Evolutionary conservation across 1,284 basidiomycete species (phyloP), one percentile per base, ranked within the genome.

Genomic region (Gomphus bonarii): DNA sequence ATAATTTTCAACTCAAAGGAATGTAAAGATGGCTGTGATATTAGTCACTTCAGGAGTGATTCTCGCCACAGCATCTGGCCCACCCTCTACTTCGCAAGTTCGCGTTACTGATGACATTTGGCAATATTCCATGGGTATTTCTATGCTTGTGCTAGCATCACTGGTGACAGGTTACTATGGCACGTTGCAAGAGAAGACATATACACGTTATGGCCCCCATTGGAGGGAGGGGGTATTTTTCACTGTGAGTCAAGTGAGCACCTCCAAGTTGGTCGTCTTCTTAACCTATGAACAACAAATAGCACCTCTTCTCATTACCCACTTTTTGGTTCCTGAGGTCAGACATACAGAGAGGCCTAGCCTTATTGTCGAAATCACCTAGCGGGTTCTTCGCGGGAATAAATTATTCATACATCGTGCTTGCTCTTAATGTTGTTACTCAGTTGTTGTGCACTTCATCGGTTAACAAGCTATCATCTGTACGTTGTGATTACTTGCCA

Each of bases 191-290:
- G 91, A 95, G 67, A 73, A 73, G 52, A 92, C 91, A 2, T 95
- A 90, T 65, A 73, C 70, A 47, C 76, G 71, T 54, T 84, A 85
- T 62, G 84, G 84, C 3, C 82, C 84, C 0, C 84, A 81, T 64
- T 95, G 92, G 92, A 81, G 80, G 63, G 92, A 95, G 70, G 85
- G 83, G 5, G 76, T 95, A 1, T 95, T 95, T 68, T 95, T 94
- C 64, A 86, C 82, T 38, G 85, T 86, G 64, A 55, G 72, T 59
- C 3, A 11, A 16, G 1, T 46, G 14, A 55, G 35, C 38, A 1
- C 38, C 5, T 49, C 12, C 1, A 28, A 16, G 43, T 40, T 9
- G 2, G 31, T 28, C 12, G 9, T 43, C 20, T n/a, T 9, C 53
- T 49, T 40, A 22, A 44, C 31, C 35, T 11, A 42, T 52, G 33